phyloP scores from a whole-genome alignment of 805 yeast genomes.

The Candida xyloterini region DNA sequence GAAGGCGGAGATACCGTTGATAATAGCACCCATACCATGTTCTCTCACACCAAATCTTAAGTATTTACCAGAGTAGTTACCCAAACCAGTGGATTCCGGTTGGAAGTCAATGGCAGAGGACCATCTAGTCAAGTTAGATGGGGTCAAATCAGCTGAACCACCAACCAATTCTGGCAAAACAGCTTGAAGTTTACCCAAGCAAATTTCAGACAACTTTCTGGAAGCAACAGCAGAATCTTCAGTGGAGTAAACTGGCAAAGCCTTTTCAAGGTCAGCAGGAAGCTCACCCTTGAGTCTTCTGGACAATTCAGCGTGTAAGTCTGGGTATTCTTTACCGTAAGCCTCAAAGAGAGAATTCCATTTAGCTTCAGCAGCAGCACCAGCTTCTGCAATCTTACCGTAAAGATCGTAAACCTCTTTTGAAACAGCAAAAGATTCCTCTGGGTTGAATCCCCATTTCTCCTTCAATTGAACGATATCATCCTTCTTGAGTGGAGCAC shows the following conservation, averaged over 20 bases:
- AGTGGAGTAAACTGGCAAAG: conserved; percentile 77
- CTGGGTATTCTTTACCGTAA: conserved; percentile 71
- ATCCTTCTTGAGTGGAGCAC: conserved; percentile 92
- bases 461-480: conserved; percentile 84
- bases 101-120: conserved; percentile 86
- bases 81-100: conserved; percentile 74
- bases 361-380: conserved; percentile 64
- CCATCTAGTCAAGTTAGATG: conserved; percentile 93
- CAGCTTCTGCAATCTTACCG: conserved; percentile 53
- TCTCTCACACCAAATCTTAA: conserved; percentile 98
- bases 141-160: conserved; percentile 98
- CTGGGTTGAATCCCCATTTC: conserved; percentile 86
- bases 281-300: conserved; percentile 77
- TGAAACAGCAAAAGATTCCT: conserved; percentile 73
- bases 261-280: conserved; percentile 77
- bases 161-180: conserved; percentile 86
- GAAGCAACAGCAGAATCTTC: conserved; percentile 83
- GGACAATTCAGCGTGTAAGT: conserved; percentile 69
- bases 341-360: conserved; percentile 67
- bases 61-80: conserved; percentile 89
- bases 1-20: conserved; percentile 94
- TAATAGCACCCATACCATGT: conserved; percentile 98
- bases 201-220: conserved; percentile 88
- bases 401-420: conserved; percentile 76
- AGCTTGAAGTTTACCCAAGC: conserved; percentile 58